Percentiles rank a stretch among this genome's conserved stretches.
Evolutionary conservation across 768 basidiomycete species (phyloP).

Genomic region (Megacollybia marginata): DNA sequence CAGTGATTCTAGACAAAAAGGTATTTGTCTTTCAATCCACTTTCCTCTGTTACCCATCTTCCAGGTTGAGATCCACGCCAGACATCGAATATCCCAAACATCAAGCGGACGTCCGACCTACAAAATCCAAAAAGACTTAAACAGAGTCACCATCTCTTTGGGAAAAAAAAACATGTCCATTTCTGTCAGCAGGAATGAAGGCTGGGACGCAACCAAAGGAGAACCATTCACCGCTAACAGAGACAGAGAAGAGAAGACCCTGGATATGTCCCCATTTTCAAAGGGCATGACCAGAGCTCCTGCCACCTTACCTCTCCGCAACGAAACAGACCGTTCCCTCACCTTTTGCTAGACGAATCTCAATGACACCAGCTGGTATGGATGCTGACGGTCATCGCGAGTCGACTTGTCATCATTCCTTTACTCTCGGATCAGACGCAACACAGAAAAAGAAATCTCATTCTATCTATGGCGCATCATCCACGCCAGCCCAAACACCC

Average conservation of each 20-base stretch:
- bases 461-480: not conserved
- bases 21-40: conserved; percentile 2
- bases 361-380: conserved; percentile 9
- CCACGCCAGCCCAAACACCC: conserved; percentile 1
- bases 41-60: not conserved
- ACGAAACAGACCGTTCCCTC: conserved; percentile 9
- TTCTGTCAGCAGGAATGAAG: conserved; percentile 9
- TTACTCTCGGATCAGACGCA: conserved; percentile 6
- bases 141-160: conserved; percentile 12
- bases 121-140: conserved; percentile 12
- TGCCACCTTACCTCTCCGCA: conserved; percentile 8
- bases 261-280: conserved; percentile 10
- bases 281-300: conserved; percentile 7
- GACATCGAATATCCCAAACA: conserved; percentile 7
- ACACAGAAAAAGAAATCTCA: not conserved
- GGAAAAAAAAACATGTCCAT: conserved; percentile 15
- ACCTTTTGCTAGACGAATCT: conserved; percentile 1
- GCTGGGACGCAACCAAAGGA: conserved; percentile 7
- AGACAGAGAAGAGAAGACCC: conserved; percentile 1
- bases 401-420: conserved; percentile 11
- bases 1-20: conserved; percentile 10
- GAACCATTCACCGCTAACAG: not conserved
- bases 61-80: conserved; percentile 8
- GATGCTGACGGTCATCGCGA: no score
- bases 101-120: conserved; percentile 12